Evolutionary conservation across 1,139 yeast genomes (phyloP), one percentile per base, ranked within the genome.

Genomic region (Geotrichum aggregatum): DNA sequence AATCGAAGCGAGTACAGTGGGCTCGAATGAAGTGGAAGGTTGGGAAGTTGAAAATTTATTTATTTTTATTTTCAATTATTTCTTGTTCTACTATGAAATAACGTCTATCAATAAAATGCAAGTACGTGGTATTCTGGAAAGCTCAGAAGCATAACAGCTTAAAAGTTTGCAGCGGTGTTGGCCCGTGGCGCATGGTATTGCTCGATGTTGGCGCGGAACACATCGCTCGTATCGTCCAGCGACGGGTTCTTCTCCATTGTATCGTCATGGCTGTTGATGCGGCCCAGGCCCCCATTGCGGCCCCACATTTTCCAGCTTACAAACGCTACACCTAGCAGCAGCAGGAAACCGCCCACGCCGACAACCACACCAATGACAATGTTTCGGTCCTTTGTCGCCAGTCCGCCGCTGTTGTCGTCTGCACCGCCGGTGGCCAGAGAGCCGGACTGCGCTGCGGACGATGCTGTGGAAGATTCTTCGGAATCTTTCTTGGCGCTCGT

Each of bases 161-260:
- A 68, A 54, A 68, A 68, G 60, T 68, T 67, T 30, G 70, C 68
- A 10, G 72, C 72, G 43, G 67, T 66, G 58, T 68, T 68, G 26
- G 46, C 46, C 39, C 50, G 49, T 10, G 61, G 52, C 42, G 59
- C 56, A 54, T 69, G 72, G 57, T 68, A 69, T 55, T 68, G 71
- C 55, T 69, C 71, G 50, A 68, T 64, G 54, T 66, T 68, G 24
- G 68, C 69, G 44, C 70, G 57, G 65, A 69, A 69, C 48, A 69
- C 69, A 51, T 69, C 68, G 26, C 40, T 48, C n/a, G 42, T 43
- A n/a, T 24, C 52, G 26, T 38, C 53, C 24, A 40, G 8, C 3
- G 35, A 16, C 16, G 21, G 44, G 11, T 19, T 30, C 43, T 31
- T 28, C 24, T 28, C 44, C 28, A 18, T 22, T 7, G 14, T 16